phyloP scores from a whole-genome alignment of 75 land plant species.

The Pinus albicaulis region DNA sequence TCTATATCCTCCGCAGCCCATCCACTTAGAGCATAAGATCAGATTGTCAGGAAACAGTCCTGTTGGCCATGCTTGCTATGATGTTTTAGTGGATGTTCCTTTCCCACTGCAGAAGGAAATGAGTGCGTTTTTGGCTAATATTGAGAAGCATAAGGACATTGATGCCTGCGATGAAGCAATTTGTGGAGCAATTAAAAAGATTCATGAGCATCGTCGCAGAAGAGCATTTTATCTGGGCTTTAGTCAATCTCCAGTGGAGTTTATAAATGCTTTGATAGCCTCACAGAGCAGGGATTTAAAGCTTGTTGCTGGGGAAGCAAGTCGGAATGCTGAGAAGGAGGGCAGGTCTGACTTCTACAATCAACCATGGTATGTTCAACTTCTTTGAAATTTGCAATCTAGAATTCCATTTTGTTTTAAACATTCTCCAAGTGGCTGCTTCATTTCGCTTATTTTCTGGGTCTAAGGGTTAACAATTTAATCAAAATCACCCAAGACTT shows the following conservation, averaged over 20 bases:
- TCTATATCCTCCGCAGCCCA: constrained; percentile 85
- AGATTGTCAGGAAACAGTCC: constrained; percentile 83
- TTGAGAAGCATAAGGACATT: constrained; percentile 88
- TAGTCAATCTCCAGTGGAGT: constrained; percentile 98
- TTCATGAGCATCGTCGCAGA: constrained; percentile 94
- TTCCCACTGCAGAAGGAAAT: constrained; percentile 95
- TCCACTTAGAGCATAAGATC: constrained; percentile 79
- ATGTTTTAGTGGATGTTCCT: constrained; percentile 91
- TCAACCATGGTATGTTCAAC: constrained; percentile 83
- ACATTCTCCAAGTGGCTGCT: too few relatives aligned
- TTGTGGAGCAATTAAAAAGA: constrained; percentile 72
- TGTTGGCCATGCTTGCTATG: constrained; percentile 84
- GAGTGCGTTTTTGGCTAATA: constrained; percentile 71
- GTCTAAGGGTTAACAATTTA: too few relatives aligned
- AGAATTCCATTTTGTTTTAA: not conserved
- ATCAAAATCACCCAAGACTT: too few relatives aligned
- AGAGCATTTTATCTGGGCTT: constrained; percentile 97
- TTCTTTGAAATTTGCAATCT: not conserved
- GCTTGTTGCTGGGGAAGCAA: constrained; percentile 79
- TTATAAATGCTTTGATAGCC: constrained; percentile 90
- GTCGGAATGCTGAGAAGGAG: constrained; percentile 90
- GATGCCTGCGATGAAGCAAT: constrained; percentile 93
- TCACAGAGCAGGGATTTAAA: constrained; percentile 96
- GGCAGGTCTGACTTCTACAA: constrained; percentile 88
- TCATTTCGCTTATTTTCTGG: too few relatives aligned